Evolutionary conservation across 2,329 filamentous ascomycete genomes (phyloP).

Genomic region (Daldinia sp.): DNA sequence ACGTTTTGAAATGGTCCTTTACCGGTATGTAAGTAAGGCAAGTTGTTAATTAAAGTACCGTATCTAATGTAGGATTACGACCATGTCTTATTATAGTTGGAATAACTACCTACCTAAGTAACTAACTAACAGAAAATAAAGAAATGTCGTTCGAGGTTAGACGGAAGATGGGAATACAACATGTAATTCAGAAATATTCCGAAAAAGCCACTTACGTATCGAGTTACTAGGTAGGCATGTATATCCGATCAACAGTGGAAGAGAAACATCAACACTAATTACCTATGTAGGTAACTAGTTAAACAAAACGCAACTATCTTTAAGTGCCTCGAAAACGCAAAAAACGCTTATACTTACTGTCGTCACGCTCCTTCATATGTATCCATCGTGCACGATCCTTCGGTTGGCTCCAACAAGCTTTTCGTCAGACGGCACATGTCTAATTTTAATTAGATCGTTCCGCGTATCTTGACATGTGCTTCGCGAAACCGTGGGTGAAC

Average conservation of each 20-base stretch:
- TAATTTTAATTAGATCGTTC: conserved; percentile 28
- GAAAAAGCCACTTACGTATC: not conserved
- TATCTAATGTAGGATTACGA: not conserved
- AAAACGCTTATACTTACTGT: too few species aligned
- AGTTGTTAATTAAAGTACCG: conserved; percentile 8
- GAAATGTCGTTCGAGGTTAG: not conserved
- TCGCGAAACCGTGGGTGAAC: conserved; percentile 7
- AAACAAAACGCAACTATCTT: too few species aligned
- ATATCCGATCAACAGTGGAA: not conserved
- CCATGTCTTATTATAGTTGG: too few species aligned
- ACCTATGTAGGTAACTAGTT: not conserved
- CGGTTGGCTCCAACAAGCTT: conserved; percentile 20
- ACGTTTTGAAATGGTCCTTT: not conserved
- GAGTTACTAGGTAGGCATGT: not conserved
- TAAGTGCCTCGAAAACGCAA: too few species aligned
- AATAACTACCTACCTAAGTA: too few species aligned
- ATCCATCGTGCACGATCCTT: conserved; percentile 20
- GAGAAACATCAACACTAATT: not conserved
- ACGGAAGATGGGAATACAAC: not conserved
- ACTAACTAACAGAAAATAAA: not conserved
- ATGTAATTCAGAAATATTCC: not conserved
- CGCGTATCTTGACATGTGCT: conserved; percentile 15
- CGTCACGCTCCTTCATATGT: conserved; percentile 26
- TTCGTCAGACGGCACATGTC: conserved; percentile 16
- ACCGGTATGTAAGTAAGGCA: not conserved